These are phyloP conservation scores for Nepenthes alata DNA, from an alignment of 179 eudicot genomes.

Conservation along the genomic window DNA sequence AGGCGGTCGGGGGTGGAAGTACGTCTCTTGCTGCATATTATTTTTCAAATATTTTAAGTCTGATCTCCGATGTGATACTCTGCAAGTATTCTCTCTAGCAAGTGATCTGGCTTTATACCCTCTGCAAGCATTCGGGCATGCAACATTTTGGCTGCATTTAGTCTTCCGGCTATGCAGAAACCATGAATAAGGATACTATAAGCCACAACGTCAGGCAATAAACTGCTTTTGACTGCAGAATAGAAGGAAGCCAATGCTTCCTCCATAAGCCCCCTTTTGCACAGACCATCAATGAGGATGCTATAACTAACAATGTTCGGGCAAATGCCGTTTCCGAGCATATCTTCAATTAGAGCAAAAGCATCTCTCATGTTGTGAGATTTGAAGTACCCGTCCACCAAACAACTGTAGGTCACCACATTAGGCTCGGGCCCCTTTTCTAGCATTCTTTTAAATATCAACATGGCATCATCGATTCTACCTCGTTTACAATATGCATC, in stretches of 20 bases:
- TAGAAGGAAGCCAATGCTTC: constrained; percentile 29
- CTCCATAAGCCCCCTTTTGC: constrained; percentile 43
- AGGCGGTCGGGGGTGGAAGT: too few relatives aligned
- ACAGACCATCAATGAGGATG: constrained; percentile 52
- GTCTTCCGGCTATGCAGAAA: constrained; percentile 41
- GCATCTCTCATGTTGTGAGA: constrained; percentile 22
- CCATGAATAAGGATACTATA: constrained; percentile 59
- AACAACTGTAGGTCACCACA: constrained; percentile 50
- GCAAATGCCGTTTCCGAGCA: constrained; percentile 26
- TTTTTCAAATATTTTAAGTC: too few relatives aligned
- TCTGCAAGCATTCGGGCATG: constrained; percentile 32
- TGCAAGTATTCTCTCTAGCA: constrained; percentile 21
- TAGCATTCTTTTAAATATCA: constrained; percentile 31
- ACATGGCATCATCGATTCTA: constrained; percentile 35
- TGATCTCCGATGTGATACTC: constrained; percentile 11
- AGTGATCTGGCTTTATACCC: constrained; percentile 36
- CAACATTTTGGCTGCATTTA: constrained; percentile 29
- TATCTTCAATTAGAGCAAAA: constrained; percentile 40
- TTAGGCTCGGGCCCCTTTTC: constrained; percentile 31
- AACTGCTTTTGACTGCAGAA: constrained; percentile 24
- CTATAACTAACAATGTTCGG: constrained; percentile 52
- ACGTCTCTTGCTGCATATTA: too few relatives aligned
- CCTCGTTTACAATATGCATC: constrained; percentile 54
- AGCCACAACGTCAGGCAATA: constrained; percentile 50
- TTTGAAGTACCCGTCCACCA: constrained; percentile 48